Evolutionary conservation across 306 rosid species (phyloP).

Genomic region (Cicer judaicum): DNA sequence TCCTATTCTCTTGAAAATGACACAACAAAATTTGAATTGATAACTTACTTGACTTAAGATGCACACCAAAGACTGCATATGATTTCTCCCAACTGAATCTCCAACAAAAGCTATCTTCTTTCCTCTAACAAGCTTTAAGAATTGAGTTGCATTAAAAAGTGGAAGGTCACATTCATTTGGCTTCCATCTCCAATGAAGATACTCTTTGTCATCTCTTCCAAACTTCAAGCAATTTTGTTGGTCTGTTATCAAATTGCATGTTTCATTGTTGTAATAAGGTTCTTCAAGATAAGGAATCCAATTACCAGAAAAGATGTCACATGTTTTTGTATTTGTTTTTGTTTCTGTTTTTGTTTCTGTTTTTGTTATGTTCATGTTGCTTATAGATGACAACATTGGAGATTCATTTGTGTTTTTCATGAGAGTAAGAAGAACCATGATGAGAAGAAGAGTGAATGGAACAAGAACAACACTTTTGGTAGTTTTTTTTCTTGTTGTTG

Average conservation of each 20-base stretch:
- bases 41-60: slow-evolving; percentile 58
- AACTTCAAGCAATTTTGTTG: slow-evolving; percentile 84
- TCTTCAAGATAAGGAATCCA: slow-evolving; percentile 67
- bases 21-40: not conserved
- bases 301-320: slow-evolving; percentile 69
- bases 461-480: slow-evolving; percentile 41
- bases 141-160: slow-evolving; percentile 67
- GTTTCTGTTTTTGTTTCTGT: slow-evolving; percentile 6
- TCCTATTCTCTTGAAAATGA: not conserved
- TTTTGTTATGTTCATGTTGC: slow-evolving; percentile 6
- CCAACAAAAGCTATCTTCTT: slow-evolving; percentile 89
- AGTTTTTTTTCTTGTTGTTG: slow-evolving; percentile 36
- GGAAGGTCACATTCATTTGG: slow-evolving; percentile 87
- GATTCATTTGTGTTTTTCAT: slow-evolving; percentile 47
- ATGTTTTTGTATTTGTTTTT: slow-evolving; percentile 42
- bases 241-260: slow-evolving; percentile 65
- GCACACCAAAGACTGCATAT: slow-evolving; percentile 84
- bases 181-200: slow-evolving; percentile 83
- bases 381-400: slow-evolving; percentile 32
- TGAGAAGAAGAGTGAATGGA: slow-evolving; percentile 49
- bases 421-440: slow-evolving; percentile 56
- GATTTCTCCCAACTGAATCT: slow-evolving; percentile 85
- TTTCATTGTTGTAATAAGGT: slow-evolving; percentile 69
- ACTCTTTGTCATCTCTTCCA: slow-evolving; percentile 75
- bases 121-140: slow-evolving; percentile 67